Percentiles rank a stretch among this genome's conserved stretches.
These are phyloP conservation scores for Aphanomyces euteiches DNA, from an alignment of 352 stramenopile species.

Conservation along the genomic window DNA sequence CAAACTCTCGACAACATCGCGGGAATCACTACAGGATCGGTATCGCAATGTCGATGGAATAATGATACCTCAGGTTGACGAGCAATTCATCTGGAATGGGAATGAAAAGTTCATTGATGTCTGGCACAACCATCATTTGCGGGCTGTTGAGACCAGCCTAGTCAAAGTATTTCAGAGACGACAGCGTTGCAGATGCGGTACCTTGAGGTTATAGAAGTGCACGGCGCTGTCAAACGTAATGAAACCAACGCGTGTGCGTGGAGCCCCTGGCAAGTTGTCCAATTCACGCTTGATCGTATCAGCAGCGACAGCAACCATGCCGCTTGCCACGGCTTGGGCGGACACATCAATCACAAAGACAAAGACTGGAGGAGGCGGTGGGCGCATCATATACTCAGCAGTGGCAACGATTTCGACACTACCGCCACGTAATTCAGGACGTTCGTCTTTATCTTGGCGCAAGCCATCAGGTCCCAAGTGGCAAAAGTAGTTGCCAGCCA, in stretches of 20 bases:
- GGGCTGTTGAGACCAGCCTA: conserved; percentile 52
- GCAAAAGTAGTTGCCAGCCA: conserved; percentile 96
- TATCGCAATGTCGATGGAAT: neutral
- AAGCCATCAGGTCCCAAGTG: conserved; percentile 94
- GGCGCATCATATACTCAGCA: conserved; percentile 88
- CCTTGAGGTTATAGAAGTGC: conserved; percentile 89
- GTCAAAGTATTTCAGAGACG: neutral
- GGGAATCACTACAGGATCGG: conserved; percentile 66
- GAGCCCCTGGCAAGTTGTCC: conserved; percentile 65
- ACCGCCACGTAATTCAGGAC: conserved; percentile 66
- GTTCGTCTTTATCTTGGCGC: conserved; percentile 90
- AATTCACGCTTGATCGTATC: conserved; percentile 80
- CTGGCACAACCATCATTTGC: conserved; percentile 87
- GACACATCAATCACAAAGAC: conserved; percentile 90
- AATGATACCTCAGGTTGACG: conserved; percentile 89
- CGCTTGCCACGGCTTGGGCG: conserved; percentile 60
- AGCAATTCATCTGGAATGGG: conserved; percentile 96
- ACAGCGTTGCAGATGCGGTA: conserved; percentile 24
- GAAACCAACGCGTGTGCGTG: conserved; percentile 78
- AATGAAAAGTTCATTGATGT: conserved; percentile 86
- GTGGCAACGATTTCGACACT: conserved; percentile 84
- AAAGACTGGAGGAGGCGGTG: conserved; percentile 80
- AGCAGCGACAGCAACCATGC: conserved; percentile 62
- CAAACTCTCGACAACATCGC: conserved; percentile 92
- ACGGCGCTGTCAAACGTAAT: conserved; percentile 82